These are phyloP conservation scores for Rhodamnia rubescens DNA, from an alignment of 345 rosid genomes.

Conservation along the genomic window DNA sequence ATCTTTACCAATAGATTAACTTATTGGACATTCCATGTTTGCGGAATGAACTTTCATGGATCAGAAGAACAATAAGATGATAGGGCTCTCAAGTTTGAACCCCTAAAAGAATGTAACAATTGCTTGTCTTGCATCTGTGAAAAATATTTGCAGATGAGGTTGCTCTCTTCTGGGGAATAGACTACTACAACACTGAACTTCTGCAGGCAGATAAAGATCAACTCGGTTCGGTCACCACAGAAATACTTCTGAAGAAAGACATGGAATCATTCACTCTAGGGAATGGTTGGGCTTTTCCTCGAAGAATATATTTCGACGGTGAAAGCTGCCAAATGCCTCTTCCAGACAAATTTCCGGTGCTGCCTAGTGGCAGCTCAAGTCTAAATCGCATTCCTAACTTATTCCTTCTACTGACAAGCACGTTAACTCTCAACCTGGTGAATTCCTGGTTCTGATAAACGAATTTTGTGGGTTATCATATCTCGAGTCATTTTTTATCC, in stretches of 20 bases:
- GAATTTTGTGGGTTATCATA: background rate
- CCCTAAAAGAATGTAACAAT: background rate
- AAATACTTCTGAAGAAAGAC: constrained; percentile 32
- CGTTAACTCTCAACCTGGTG: background rate
- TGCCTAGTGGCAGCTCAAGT: constrained; percentile 24
- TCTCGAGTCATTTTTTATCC: background rate
- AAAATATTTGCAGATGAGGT: constrained; percentile 33
- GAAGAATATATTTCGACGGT: constrained; percentile 41
- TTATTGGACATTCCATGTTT: background rate
- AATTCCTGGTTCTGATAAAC: background rate
- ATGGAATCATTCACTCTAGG: constrained; percentile 24
- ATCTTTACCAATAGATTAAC: background rate
- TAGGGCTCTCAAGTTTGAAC: background rate
- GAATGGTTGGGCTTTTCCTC: constrained; percentile 55
- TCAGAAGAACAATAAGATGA: background rate
- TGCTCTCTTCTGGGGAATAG: constrained; percentile 47
- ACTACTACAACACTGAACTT: constrained; percentile 23
- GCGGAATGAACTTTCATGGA: background rate
- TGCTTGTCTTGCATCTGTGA: background rate
- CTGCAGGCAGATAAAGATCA: constrained; percentile 7
- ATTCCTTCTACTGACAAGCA: constrained; percentile 7
- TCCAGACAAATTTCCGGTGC: constrained; percentile 38
- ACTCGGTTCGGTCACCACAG: constrained; percentile 32
- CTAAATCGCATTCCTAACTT: background rate
- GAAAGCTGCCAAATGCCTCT: constrained; percentile 45